These are phyloP conservation scores for Botrytis cinerea DNA, from an alignment of 2,329 filamentous ascomycete genomes.

Conservation along the genomic window DNA sequence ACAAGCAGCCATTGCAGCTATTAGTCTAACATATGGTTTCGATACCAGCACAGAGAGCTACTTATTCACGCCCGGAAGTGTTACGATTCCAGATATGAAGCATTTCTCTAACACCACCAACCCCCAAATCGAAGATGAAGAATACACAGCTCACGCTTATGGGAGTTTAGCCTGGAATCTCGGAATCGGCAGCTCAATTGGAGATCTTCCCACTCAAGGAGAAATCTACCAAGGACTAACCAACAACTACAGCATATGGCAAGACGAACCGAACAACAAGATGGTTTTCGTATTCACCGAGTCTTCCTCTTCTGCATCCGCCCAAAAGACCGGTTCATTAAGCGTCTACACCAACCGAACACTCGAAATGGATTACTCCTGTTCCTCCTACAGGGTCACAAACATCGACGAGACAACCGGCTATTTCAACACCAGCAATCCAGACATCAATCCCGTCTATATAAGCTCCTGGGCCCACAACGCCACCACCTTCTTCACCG, in stretches of 20 bases:
- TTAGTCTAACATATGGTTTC: slow-evolving; percentile 48
- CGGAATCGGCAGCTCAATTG: slow-evolving; percentile 28
- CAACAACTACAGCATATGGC: slow-evolving; percentile 6
- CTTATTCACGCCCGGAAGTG: slow-evolving; percentile 42
- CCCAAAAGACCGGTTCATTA: slow-evolving; percentile 27
- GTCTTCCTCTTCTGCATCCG: slow-evolving; percentile 23
- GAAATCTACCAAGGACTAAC: neutral
- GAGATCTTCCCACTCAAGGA: neutral
- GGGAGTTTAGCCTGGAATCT: slow-evolving; percentile 45
- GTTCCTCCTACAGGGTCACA: slow-evolving; percentile 41
- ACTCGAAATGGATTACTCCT: slow-evolving; percentile 40
- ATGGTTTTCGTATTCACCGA: slow-evolving; percentile 43
- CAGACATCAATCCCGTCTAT: slow-evolving; percentile 32
- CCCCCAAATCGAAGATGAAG: slow-evolving; percentile 40
- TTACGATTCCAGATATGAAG: slow-evolving; percentile 45
- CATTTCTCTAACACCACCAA: slow-evolving; percentile 41
- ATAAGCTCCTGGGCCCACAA: slow-evolving; percentile 37
- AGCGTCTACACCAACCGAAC: slow-evolving; percentile 43
- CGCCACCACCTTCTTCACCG: slow-evolving; percentile 46
- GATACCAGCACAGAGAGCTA: slow-evolving; percentile 44
- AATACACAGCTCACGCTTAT: slow-evolving; percentile 49
- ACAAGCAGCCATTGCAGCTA: slow-evolving; percentile 48
- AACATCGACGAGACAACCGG: slow-evolving; percentile 39
- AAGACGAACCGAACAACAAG: neutral
- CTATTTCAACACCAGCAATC: slow-evolving; percentile 37